Evolutionary conservation across 768 basidiomycete genomes (phyloP).

Genomic region (Phlebiopsis gigantea): DNA sequence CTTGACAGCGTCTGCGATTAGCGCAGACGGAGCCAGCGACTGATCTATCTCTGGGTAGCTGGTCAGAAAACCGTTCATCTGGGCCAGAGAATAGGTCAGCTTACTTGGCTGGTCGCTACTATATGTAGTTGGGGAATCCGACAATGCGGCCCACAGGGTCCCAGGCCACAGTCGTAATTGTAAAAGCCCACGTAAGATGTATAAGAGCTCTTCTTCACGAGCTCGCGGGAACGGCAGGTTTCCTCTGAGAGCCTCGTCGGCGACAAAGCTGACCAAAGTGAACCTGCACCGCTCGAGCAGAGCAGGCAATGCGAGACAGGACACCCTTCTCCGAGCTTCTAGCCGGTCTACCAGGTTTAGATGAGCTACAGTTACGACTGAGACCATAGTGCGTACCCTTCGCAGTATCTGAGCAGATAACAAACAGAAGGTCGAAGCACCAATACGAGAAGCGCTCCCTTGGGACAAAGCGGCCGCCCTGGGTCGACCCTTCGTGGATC

Average conservation of each 20-base stretch:
- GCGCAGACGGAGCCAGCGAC: slow-evolving; percentile 40
- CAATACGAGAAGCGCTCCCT: slow-evolving; percentile 89
- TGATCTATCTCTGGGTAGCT: slow-evolving; percentile 34
- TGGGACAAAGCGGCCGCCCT: slow-evolving; percentile 48
- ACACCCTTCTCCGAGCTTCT: slow-evolving; percentile 56
- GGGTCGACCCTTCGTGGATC: slow-evolving; percentile 54
- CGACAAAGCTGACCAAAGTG: slow-evolving; percentile 68
- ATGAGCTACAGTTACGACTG: background rate
- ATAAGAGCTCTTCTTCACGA: slow-evolving; percentile 86
- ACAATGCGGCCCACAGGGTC: slow-evolving; percentile 70
- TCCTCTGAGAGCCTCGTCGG: slow-evolving; percentile 82
- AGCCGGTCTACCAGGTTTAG: slow-evolving; percentile 47
- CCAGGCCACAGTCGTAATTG: slow-evolving; percentile 70
- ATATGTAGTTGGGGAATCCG: slow-evolving; percentile 55
- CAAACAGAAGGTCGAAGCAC: slow-evolving; percentile 85
- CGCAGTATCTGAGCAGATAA: slow-evolving; percentile 66
- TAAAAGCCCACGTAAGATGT: slow-evolving; percentile 74
- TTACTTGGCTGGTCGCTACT: slow-evolving; percentile 54
- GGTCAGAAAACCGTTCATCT: slow-evolving; percentile 1
- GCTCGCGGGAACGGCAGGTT: slow-evolving; percentile 82
- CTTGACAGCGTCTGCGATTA: slow-evolving; percentile 67
- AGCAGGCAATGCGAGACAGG: slow-evolving; percentile 65
- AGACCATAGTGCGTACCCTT: slow-evolving; percentile 39
- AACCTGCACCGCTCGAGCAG: slow-evolving; percentile 73
- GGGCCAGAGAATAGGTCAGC: slow-evolving; percentile 13